Evolutionary conservation across 257 asterid species (phyloP).

Genomic region (Solanum chaucha): DNA sequence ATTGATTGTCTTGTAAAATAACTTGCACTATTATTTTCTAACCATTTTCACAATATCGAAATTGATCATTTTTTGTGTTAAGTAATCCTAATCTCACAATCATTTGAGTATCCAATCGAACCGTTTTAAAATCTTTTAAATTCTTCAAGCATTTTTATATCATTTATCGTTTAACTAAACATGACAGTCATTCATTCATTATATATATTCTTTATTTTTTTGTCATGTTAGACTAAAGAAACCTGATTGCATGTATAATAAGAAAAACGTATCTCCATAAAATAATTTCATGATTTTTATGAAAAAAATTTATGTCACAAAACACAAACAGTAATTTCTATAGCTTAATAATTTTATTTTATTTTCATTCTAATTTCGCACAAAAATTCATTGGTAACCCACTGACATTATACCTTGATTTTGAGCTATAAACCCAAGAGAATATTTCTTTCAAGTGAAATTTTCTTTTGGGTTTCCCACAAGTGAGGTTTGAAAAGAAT

Average conservation of each 20-base stretch:
- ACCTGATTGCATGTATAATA: neutral
- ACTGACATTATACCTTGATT: neutral
- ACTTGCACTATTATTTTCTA: no score
- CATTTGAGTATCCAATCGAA: neutral
- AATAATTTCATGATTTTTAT: no score
- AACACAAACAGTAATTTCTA: neutral
- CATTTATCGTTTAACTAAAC: no score
- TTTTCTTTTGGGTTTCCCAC: no score
- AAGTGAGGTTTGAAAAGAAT: no score
- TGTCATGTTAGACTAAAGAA: neutral
- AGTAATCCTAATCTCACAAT: neutral
- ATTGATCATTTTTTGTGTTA: no score
- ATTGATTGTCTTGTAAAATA: no score
- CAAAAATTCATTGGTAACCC: neutral
- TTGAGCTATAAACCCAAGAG: neutral
- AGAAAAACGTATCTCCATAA: no score
- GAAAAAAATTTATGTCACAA: neutral
- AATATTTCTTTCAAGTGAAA: neutral
- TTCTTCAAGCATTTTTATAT: no score
- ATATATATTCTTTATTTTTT: no score
- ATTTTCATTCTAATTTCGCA: neutral
- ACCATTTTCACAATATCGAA: no score
- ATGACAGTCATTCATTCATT: neutral
- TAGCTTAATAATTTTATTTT: neutral
- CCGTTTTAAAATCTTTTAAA: no score